A percentile compares a stretch with the other conserved stretches of the same genome.
phyloP scores from a whole-genome alignment of 441 rosid species.

The Adansonia gregorii region DNA sequence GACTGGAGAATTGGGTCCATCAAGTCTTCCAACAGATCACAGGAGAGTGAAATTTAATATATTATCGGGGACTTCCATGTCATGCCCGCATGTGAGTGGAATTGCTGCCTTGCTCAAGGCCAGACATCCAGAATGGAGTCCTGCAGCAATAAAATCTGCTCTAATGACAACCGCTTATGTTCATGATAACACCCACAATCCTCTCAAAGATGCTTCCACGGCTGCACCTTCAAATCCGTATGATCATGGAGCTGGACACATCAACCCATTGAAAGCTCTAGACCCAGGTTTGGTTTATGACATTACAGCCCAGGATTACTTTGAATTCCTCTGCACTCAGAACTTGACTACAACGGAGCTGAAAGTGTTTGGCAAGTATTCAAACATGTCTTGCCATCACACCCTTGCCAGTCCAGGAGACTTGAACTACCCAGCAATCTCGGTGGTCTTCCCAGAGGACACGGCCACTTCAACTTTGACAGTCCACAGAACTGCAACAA shows the following conservation, averaged over 20 bases:
- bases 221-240: conserved; percentile 59
- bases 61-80: conserved; percentile 93
- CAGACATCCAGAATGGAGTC: conserved; percentile 92
- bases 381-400: conserved; percentile 70
- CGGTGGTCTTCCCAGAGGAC: conserved; percentile 68
- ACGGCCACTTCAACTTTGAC: conserved; percentile 41
- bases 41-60: conserved; percentile 78
- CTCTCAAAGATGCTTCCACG: conserved; percentile 61
- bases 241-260: conserved; percentile 87
- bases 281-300: conserved; percentile 90
- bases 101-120: conserved; percentile 84
- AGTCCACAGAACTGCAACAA: conserved; percentile 69
- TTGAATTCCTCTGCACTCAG: conserved; percentile 85
- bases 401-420: conserved; percentile 64
- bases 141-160: conserved; percentile 85
- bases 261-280: conserved; percentile 71
- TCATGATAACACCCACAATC: conserved; percentile 65
- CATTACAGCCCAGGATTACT: conserved; percentile 72
- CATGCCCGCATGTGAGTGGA: conserved; percentile 95
- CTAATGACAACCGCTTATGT: conserved; percentile 93
- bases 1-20: conserved; percentile 70
- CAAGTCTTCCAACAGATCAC: conserved; percentile 69
- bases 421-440: conserved; percentile 88
- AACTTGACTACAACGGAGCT: conserved; percentile 58
- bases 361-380: conserved; percentile 63